phyloP scores from a whole-genome alignment of 306 rosid species.

The Casuarina glauca region DNA sequence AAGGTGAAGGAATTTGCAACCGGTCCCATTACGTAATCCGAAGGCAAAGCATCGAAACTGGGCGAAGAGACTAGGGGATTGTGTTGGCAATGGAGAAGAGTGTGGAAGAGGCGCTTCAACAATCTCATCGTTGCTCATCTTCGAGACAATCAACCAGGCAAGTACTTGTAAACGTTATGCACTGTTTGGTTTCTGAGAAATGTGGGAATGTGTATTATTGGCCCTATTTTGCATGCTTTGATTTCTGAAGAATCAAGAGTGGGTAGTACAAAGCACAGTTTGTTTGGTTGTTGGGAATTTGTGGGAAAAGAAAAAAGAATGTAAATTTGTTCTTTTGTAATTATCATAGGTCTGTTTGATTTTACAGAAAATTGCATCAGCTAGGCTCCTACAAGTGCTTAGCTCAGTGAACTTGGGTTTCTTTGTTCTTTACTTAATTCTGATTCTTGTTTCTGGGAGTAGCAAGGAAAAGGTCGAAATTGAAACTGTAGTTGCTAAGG shows the following conservation, averaged over 20 bases:
- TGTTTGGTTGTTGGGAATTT: conserved; percentile 17
- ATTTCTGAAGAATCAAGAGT: too few relatives aligned
- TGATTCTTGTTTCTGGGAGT: neutral
- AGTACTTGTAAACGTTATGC: neutral
- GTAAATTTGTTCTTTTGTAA: neutral
- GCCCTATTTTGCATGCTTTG: neutral
- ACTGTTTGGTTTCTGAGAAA: neutral
- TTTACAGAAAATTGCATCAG: neutral
- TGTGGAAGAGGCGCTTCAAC: conserved; percentile 63
- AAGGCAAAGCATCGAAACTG: neutral
- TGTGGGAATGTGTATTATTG: neutral
- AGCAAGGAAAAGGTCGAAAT: neutral
- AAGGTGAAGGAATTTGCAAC: too few relatives aligned
- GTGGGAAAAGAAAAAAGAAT: neutral
- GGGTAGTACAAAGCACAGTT: neutral
- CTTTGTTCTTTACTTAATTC: neutral
- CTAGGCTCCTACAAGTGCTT: neutral
- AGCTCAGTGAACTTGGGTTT: neutral
- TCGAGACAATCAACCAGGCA: conserved; percentile 76
- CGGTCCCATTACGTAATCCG: neutral
- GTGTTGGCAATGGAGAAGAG: conserved; percentile 46
- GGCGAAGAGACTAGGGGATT: neutral
- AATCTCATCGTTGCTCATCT: conserved; percentile 88
- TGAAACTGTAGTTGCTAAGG: neutral
- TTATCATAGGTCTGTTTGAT: neutral